Evolutionary conservation across 2,329 filamentous ascomycete genomes (phyloP).

Genomic region (Cladophialophora chaetospira): DNA sequence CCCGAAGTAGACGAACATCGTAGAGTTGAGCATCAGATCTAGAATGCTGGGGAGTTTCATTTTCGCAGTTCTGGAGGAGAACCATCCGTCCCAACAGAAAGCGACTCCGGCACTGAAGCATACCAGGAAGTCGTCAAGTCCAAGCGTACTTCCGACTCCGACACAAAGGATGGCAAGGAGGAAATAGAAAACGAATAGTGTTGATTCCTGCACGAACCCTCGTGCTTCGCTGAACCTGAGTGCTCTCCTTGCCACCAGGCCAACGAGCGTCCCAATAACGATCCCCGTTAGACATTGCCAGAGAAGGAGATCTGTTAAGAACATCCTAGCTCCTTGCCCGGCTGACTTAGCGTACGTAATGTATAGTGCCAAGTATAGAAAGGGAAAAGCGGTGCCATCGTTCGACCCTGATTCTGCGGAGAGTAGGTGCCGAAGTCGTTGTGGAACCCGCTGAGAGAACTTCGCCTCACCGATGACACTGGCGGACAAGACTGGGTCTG

Average conservation of each 20-base stretch:
- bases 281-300: constrained; percentile 58
- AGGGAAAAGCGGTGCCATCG: constrained; percentile 58
- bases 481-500: constrained; percentile 59
- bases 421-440: constrained; percentile 54
- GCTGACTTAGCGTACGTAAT: constrained; percentile 44
- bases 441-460: constrained; percentile 56
- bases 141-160: constrained; percentile 54
- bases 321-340: constrained; percentile 51
- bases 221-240: constrained; percentile 51
- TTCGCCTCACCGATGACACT: constrained; percentile 56
- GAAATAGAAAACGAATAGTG: constrained; percentile 59
- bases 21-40: constrained; percentile 57
- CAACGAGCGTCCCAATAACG: constrained; percentile 51
- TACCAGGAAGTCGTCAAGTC: constrained; percentile 59
- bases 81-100: constrained; percentile 58
- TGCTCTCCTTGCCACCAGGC: constrained; percentile 50
- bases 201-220: constrained; percentile 52
- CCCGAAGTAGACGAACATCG: constrained; percentile 60
- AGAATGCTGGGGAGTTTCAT: constrained; percentile 53
- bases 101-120: constrained; percentile 58
- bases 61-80: constrained; percentile 49
- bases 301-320: constrained; percentile 56
- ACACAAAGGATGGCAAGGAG: constrained; percentile 56
- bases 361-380: constrained; percentile 56
- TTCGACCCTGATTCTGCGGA: constrained; percentile 59